phyloP scores from a whole-genome alignment of 78 protist genomes.

The Dictyostelium intermedium region DNA sequence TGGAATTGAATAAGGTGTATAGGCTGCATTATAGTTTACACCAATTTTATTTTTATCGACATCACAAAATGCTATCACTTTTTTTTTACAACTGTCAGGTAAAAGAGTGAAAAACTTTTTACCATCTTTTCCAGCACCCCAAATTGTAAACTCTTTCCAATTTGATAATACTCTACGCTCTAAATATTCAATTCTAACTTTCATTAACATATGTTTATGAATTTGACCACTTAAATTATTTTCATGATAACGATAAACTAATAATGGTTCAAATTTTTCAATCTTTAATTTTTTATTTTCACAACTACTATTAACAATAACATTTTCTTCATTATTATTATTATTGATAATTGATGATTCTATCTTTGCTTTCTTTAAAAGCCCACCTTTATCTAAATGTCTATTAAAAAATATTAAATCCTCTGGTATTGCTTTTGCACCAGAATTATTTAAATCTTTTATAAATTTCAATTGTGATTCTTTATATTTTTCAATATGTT shows the following conservation, averaged over 20 bases:
- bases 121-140: constrained; percentile 83
- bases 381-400: constrained; percentile 29
- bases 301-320: background rate
- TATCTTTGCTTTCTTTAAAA: constrained; percentile 13
- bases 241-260: constrained; percentile 51
- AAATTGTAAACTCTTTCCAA: constrained; percentile 54
- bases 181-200: constrained; percentile 35
- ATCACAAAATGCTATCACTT: constrained; percentile 68
- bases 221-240: constrained; percentile 46
- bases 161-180: constrained; percentile 14
- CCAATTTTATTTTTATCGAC: constrained; percentile 71
- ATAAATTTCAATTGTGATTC: constrained; percentile 3
- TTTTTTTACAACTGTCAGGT: constrained; percentile 26
- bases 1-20: constrained; percentile 39
- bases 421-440: constrained; percentile 43
- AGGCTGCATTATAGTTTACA: constrained; percentile 33
- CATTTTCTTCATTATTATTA: background rate
- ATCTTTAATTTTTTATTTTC: background rate
- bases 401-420: constrained; percentile 65
- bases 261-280: constrained; percentile 18
- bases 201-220: constrained; percentile 49
- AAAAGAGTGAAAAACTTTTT: constrained; percentile 56
- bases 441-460: background rate
- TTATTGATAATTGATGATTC: background rate
- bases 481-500: constrained; percentile 17